Base-by-base conservation (phyloP, 2,329 filamentous ascomycete species). In the Epichloe gansuensis region DNA sequence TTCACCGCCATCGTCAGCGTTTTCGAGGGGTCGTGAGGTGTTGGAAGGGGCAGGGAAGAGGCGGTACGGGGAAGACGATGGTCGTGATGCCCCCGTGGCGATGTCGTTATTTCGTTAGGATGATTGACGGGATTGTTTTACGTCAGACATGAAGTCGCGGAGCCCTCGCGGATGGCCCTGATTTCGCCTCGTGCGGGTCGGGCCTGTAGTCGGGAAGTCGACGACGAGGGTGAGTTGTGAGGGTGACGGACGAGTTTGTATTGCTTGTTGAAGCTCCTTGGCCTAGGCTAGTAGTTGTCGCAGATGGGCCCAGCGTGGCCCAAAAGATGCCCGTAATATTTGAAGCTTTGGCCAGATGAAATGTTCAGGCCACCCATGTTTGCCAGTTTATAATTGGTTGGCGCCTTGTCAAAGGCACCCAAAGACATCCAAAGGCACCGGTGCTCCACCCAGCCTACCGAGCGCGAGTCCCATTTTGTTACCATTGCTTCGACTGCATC, bases 1-100 rank as follows among this genome's bases (percentile, higher is more conserved):
- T 93, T 97, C 69, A 97, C 91, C 67, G 93, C 91, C 89, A 95
- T 95, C 63, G 65, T 74, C 56, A 57, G 59, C 43, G 35, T 48
- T 25, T n/a, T 28, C 12, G 57, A 59, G 51, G 53, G 53, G 37
- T 46, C 55, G 50, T 51, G 56, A 43, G 53, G 53, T 50, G 54
- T 60, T 58, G 55, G 60, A 31, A 61, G 61, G 62, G 60, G 60
- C 59, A 63, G 48, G 57, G 28, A 31, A 56, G 8, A 23, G 44
- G 52, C 42, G 25, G 52, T 50, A 55, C 57, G 54, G 46, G 35
- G 49, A 43, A 34, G 47, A 34, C 13, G 12, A 46, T 38, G 48
- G 28, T 39, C 9, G 28, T 11, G 28, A 31, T 37, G 13, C 21
- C 39, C 35, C 46, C 44, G 25, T 15, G 44, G 17, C 13, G 38